These are phyloP conservation scores for Lactarius pseudohatsudake DNA, from an alignment of 768 basidiomycete genomes.

Conservation along the genomic window DNA sequence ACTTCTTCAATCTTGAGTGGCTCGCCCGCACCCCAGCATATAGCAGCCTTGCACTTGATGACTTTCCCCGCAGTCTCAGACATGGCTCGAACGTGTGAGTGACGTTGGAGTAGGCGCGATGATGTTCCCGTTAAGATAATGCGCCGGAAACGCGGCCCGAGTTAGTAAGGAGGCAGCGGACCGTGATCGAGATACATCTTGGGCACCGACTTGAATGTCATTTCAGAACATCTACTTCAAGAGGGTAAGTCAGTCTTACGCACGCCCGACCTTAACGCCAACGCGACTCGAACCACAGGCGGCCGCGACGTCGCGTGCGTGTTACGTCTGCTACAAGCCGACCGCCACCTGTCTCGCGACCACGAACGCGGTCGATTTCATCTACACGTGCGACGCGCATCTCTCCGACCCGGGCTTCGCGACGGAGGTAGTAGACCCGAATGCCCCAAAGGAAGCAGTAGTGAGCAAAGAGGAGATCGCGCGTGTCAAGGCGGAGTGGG, in stretches of 20 bases:
- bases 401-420: constrained; percentile 79
- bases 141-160: neutral
- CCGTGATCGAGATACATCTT: neutral
- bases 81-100: constrained; percentile 45
- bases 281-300: constrained; percentile 45
- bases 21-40: constrained; percentile 94
- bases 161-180: neutral
- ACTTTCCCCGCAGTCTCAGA: constrained; percentile 70
- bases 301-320: constrained; percentile 73
- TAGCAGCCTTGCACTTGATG: constrained; percentile 87
- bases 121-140: neutral
- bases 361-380: constrained; percentile 75
- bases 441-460: constrained; percentile 38
- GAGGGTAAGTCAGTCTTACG: constrained; percentile 53
- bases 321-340: constrained; percentile 76
- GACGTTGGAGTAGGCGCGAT: no score
- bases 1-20: constrained; percentile 86
- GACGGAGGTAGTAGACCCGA: constrained; percentile 43
- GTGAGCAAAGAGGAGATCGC: constrained; percentile 70
- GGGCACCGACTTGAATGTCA: constrained; percentile 46
- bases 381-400: constrained; percentile 84
- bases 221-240: constrained; percentile 89
- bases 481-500: constrained; percentile 78
- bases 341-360: constrained; percentile 86
- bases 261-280: constrained; percentile 2